phyloP scores from a whole-genome alignment of 2,329 filamentous ascomycete genomes.

The Xylariaceae sp. region DNA sequence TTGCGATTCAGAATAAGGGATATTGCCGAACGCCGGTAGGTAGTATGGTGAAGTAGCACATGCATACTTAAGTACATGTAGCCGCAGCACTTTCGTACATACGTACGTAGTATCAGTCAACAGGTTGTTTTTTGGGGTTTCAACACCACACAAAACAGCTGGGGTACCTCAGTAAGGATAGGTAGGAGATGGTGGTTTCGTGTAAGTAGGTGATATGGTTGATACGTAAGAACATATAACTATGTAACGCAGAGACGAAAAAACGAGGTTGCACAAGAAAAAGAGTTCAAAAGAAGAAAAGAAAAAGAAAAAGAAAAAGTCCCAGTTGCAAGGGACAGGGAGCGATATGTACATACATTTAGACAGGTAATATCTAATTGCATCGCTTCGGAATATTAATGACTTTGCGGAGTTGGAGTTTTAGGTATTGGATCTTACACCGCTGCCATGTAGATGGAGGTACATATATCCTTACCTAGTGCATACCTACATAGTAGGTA shows the following conservation, averaged over 20 bases:
- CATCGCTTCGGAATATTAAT: background rate
- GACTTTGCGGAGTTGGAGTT: background rate
- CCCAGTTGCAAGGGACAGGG: background rate
- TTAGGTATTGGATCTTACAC: background rate
- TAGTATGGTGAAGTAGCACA: slow-evolving; percentile 9
- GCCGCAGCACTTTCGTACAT: background rate
- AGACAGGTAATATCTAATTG: background rate
- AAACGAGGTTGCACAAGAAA: background rate
- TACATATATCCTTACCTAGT: no score
- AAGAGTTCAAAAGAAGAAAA: background rate
- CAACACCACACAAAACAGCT: background rate
- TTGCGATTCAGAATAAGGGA: slow-evolving; percentile 3
- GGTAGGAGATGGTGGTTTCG: background rate
- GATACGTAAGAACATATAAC: no score
- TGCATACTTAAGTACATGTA: background rate
- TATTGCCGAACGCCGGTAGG: slow-evolving; percentile 15
- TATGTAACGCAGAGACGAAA: background rate
- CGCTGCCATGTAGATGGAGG: background rate
- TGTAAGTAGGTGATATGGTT: no score
- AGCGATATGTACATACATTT: background rate
- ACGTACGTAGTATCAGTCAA: slow-evolving; percentile 4
- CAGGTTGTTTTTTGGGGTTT: background rate
- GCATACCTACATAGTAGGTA: no score
- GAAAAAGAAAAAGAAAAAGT: background rate
- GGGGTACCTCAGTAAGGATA: background rate